Evolutionary conservation across 2,329 filamentous ascomycete genomes (phyloP), one percentile per base, ranked within the genome.

Genomic region (Xylariomycetidae sp.): DNA sequence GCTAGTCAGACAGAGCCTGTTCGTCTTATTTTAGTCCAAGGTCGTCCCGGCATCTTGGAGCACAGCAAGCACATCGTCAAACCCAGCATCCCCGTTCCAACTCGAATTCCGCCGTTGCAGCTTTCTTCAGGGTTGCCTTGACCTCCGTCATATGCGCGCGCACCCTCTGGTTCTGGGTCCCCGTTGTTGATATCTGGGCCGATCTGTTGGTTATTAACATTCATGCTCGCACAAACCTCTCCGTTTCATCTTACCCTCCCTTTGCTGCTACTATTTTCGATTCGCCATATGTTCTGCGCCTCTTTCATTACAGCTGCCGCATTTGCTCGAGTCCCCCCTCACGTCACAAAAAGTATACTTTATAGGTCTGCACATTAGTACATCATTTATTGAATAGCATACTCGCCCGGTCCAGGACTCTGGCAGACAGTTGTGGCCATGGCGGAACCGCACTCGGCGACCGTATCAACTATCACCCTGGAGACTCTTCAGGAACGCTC

Each of bases 401-500:
- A 15, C 15, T 19, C 27, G 9, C 27, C 15, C 17, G 15, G 10
- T 19, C 22, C 29, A 30, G 18, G 26, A 25, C 26, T 15, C 27
- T 23, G 14, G n/a, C 26, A 8, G 20, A 23, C 20, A n/a, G 8
- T 23, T 23, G 8, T 23, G 8, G 8, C 20, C n/a, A 23, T 23
- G 20, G 8, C 8, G 20, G 20, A 8, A 23, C 8, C 20, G 8
- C n/a, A 23, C 20, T 8, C 8, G 20, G n/a, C 20, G 8, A 23
- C 20, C n/a, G 20, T 23, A 23, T 8, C 20, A 23, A 23, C 20
- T n/a, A 23, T 23, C 20, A 8, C n/a, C 20, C 20, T n/a, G 20
- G 20, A 23, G n/a, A n/a, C n/a, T n/a, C n/a, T n/a, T n/a, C n/a
- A 56, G 35, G 55, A 51, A 28, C 58, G 55, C 18, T 40, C 51